Percentiles rank a stretch among this genome's conserved stretches.
Conservation (phyloP, 2,329 filamentous ascomycete species). For the Penicillium nordicum region DNA sequence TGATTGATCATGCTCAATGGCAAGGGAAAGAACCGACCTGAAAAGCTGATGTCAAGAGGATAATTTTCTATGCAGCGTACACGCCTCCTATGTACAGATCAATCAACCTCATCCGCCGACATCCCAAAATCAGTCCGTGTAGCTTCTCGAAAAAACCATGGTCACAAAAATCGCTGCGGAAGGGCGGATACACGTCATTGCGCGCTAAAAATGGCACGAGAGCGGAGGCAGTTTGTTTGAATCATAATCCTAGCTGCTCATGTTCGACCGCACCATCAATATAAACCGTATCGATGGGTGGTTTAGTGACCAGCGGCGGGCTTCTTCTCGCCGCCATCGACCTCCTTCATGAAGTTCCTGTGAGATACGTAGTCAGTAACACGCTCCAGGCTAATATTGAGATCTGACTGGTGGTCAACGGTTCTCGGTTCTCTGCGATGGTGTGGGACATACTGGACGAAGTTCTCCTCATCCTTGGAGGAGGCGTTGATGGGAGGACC, state of each 20-base stretch:
- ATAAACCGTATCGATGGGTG: constrained; percentile 11
- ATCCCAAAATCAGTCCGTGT: constrained; percentile 11
- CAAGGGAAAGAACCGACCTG: not conserved
- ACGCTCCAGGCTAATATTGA: not conserved
- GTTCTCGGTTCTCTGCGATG: not conserved
- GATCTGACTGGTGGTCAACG: not conserved
- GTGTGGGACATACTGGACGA: constrained; percentile 58
- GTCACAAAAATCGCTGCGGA: constrained; percentile 1
- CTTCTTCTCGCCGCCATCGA: constrained; percentile 49
- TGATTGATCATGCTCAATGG: not conserved
- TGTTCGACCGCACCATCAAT: constrained; percentile 16
- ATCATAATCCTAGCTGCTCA: constrained; percentile 13
- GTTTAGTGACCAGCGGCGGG: constrained; percentile 32
- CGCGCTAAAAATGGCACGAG: constrained; percentile 11
- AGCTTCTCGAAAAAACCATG: constrained; percentile 7
- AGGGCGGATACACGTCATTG: constrained; percentile 12
- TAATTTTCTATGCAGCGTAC: constrained; percentile 28
- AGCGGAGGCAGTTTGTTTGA: constrained; percentile 14
- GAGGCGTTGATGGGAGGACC: constrained; percentile 61
- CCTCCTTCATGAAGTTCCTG: constrained; percentile 52
- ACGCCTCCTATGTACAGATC: constrained; percentile 28
- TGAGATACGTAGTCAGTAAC: not conserved
- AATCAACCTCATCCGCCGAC: constrained; percentile 18
- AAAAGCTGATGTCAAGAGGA: constrained; percentile 10
- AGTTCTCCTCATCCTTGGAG: constrained; percentile 66